Base-by-base conservation (phyloP, 2,329 filamentous ascomycete genomes). In the Colletotrichum sp. region DNA sequence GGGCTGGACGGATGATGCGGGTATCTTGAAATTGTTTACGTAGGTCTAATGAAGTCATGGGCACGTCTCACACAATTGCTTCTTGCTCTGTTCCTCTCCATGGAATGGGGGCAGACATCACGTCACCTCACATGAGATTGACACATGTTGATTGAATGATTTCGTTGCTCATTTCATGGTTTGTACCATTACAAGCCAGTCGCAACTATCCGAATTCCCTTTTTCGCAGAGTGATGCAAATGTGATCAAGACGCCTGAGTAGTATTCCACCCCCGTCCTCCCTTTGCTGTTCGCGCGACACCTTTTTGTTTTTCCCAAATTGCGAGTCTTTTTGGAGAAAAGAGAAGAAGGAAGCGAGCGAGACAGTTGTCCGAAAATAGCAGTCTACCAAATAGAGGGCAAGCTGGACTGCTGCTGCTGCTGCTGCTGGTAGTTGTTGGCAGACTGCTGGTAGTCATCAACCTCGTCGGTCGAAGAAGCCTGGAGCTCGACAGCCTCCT, bases 401-500 rank as follows among this genome's bases (percentile, higher is more conserved):
- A 34, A 7, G 68, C 32, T 22, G 34, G 22, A 64, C 34, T 64
- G 61, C 34, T 36, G 61, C 61, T 64, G 60, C 59, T 34, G 32
- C 36, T 39, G 36, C 60, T 64, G 60, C 22, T 63, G 59, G 59
- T 39, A 19, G n/a, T 64, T 22, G 34, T 44, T 64, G 61, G 34
- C 36, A 59, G 61, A 64, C 59, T 57, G 72, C 44, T 52, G 69
- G 71, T 55, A 44, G 36, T 52, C 34, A 34, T 69, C 55, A 72
- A 61, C 65, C 69, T 48, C 57, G 55, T 63, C 52, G 59, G 36
- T 65, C 61, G 72, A 61, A 66, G 65, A 32, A 63, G 60, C 60
- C 61, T 61, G 55, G 44, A 22, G 82, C 84, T 72, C 68, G 68
- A 34, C 75, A 78, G 76, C 80, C 75, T 80, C 83, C 82, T 89